Percentiles rank a stretch among this genome's conserved stretches.
Evolutionary conservation across 768 basidiomycete species (phyloP).

Genomic region (Calocybe gangraenosa): DNA sequence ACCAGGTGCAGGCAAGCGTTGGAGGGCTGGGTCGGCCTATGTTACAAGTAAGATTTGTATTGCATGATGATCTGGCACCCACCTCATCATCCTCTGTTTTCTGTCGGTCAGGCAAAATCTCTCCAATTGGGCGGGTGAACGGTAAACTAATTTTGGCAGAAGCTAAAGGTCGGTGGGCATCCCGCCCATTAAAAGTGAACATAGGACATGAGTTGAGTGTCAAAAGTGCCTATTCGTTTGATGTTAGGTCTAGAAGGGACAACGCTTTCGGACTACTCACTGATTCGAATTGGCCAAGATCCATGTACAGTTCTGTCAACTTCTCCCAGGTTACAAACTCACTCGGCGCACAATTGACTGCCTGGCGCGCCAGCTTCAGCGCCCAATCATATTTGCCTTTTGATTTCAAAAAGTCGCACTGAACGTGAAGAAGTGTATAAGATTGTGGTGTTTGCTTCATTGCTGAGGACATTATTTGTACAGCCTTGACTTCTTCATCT

Average conservation of each 20-base stretch:
- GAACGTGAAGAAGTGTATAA: slow-evolving; percentile 90
- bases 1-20: slow-evolving; percentile 92
- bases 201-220: slow-evolving; percentile 99
- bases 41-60: not conserved
- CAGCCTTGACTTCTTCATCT: slow-evolving; percentile 99
- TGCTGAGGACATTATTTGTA: slow-evolving; percentile 86
- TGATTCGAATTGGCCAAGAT: slow-evolving; percentile 81
- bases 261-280: slow-evolving; percentile 27
- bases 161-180: slow-evolving; percentile 80
- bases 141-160: slow-evolving; percentile 84
- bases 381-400: slow-evolving; percentile 90
- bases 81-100: slow-evolving; percentile 86
- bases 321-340: slow-evolving; percentile 99
- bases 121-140: slow-evolving; percentile 78
- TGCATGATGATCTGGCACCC: slow-evolving; percentile 9
- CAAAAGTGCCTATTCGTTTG: slow-evolving; percentile 57
- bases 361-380: slow-evolving; percentile 85
- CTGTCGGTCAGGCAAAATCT: slow-evolving; percentile 82
- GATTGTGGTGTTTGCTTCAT: slow-evolving; percentile 86
- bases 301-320: slow-evolving; percentile 91
- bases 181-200: slow-evolving; percentile 98
- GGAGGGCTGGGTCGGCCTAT: slow-evolving; percentile 87
- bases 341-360: slow-evolving; percentile 97
- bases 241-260: not conserved
- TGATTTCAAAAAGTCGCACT: slow-evolving; percentile 88